phyloP scores from a whole-genome alignment of 805 yeast species.

The Metschnikowia anglica region DNA sequence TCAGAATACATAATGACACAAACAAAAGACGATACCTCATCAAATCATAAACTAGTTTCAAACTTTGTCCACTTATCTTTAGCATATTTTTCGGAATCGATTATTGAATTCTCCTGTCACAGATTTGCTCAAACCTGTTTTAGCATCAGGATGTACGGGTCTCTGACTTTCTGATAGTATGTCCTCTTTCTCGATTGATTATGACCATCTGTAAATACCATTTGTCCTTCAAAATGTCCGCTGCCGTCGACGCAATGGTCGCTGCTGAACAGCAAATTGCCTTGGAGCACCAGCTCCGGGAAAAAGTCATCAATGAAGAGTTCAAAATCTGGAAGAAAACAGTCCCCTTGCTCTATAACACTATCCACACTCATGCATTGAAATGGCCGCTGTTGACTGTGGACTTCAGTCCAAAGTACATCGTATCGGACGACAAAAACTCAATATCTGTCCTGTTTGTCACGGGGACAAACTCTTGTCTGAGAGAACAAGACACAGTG shows the following conservation, averaged over 20 bases:
- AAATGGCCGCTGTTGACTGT: slow-evolving; percentile 72
- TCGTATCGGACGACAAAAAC: slow-evolving; percentile 27
- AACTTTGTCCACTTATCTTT: too few relatives aligned
- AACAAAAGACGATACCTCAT: too few relatives aligned
- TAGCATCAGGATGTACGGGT: slow-evolving; percentile 13
- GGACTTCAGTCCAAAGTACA: slow-evolving; percentile 59
- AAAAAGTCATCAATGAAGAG: slow-evolving; percentile 71
- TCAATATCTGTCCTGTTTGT: slow-evolving; percentile 40
- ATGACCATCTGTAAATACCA: background rate
- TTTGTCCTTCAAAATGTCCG: slow-evolving; percentile 4
- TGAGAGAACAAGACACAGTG: slow-evolving; percentile 43
- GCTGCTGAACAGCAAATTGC: slow-evolving; percentile 38
- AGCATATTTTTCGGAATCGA: too few relatives aligned
- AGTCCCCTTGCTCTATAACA: slow-evolving; percentile 73
- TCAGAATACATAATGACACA: too few relatives aligned
- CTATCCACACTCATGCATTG: slow-evolving; percentile 64
- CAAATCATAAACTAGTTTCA: too few relatives aligned
- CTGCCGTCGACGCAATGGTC: slow-evolving; percentile 14
- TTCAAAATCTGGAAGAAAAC: slow-evolving; percentile 81
- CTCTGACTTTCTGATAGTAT: slow-evolving; percentile 1
- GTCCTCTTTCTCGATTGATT: slow-evolving; percentile 1
- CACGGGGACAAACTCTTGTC: slow-evolving; percentile 49
- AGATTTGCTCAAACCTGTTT: too few relatives aligned
- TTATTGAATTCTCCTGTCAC: too few relatives aligned
- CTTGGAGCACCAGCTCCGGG: slow-evolving; percentile 51